A percentile compares a stretch with the other conserved stretches of the same genome.
These are phyloP conservation scores for Gastrolobium bilobum DNA, from an alignment of 306 rosid genomes.

Conservation along the genomic window DNA sequence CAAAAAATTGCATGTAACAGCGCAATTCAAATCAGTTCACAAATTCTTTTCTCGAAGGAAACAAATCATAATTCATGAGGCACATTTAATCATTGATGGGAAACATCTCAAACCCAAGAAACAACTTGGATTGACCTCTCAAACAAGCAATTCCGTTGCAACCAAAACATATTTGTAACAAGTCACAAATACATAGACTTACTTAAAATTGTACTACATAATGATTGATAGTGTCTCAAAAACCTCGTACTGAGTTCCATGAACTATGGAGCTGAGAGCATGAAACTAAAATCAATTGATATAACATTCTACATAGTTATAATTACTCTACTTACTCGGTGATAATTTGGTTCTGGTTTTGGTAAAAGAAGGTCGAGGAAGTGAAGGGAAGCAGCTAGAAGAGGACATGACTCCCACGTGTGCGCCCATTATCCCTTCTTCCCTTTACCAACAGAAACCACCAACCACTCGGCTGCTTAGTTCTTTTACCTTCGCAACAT, in stretches of 20 bases:
- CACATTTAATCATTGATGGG: background rate
- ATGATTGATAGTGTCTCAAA: background rate
- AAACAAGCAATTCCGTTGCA: background rate
- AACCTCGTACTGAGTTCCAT: conserved; percentile 6
- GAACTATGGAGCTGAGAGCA: background rate
- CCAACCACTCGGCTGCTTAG: background rate
- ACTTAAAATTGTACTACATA: background rate
- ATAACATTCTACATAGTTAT: background rate
- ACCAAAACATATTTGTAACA: background rate
- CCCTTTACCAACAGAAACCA: background rate
- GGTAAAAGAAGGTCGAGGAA: conserved; percentile 58
- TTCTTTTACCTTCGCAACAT: background rate
- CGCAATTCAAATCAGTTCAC: background rate
- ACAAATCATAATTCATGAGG: background rate
- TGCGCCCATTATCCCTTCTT: conserved; percentile 52
- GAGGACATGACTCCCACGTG: conserved; percentile 63
- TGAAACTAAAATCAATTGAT: conserved; percentile 26
- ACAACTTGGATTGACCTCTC: background rate
- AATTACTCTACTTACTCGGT: conserved; percentile 57
- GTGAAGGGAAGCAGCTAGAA: conserved; percentile 60
- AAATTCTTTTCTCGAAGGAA: background rate
- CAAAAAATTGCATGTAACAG: background rate
- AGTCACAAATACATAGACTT: background rate
- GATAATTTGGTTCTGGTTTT: conserved; percentile 60
- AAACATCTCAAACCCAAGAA: background rate